Conservation (phyloP, 2,329 filamentous ascomycete species). For the Epichloe uncinata region DNA sequence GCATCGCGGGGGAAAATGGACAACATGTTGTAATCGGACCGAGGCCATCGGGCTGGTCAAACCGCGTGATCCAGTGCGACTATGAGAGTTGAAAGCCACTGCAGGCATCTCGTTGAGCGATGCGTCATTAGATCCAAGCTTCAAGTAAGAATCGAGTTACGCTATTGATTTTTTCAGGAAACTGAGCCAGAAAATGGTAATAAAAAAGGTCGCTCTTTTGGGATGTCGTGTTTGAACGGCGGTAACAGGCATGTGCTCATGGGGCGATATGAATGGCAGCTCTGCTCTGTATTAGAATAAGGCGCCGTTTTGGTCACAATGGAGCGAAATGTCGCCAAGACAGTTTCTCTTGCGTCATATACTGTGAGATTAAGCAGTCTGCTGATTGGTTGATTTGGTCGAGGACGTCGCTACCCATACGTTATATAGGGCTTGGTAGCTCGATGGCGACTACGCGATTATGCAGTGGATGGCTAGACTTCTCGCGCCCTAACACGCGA, state of each 20-base stretch:
- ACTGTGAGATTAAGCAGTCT: no score
- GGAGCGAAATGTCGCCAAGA: no score
- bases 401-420: no score
- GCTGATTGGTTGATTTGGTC: no score
- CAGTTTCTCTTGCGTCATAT: no score
- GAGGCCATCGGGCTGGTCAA: not conserved
- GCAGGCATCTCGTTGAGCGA: not conserved
- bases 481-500: no score
- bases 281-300: no score
- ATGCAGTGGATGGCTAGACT: no score
- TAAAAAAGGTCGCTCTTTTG: not conserved
- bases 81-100: not conserved
- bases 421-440: no score
- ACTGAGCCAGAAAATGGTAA: not conserved
- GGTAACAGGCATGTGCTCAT: not conserved
- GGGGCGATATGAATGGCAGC: no score
- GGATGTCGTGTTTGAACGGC: not conserved
- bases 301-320: no score
- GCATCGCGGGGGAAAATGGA: not conserved
- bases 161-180: not conserved
- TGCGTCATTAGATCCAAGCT: not conserved
- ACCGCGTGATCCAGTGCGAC: slow-evolving; percentile 1
- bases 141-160: not conserved
- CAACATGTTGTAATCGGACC: not conserved
- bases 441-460: no score